phyloP scores from a whole-genome alignment of 2,329 filamentous ascomycete species.

The Apiospora hydei region DNA sequence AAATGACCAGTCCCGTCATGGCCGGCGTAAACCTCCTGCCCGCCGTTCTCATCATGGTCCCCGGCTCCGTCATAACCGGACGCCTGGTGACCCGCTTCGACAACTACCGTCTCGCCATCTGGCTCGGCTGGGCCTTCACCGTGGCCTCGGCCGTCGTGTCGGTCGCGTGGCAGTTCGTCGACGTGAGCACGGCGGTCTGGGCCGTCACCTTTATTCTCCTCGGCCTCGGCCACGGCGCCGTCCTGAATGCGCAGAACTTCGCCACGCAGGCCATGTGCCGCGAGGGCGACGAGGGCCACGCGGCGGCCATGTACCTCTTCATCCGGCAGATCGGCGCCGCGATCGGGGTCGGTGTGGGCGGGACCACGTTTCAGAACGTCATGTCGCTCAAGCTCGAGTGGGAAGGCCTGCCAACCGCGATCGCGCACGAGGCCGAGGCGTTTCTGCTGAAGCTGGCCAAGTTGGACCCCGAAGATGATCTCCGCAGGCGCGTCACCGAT shows the following conservation, averaged over 20 bases:
- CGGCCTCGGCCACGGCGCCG: constrained; percentile 46
- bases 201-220: constrained; percentile 45
- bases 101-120: constrained; percentile 48
- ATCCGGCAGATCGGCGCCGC: constrained; percentile 49
- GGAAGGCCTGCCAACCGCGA: constrained; percentile 39
- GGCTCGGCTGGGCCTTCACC: constrained; percentile 44
- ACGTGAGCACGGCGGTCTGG: constrained; percentile 41
- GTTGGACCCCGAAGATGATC: constrained; percentile 25
- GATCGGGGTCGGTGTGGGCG: constrained; percentile 49
- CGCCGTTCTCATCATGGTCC: constrained; percentile 41
- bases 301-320: constrained; percentile 51
- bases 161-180: constrained; percentile 33
- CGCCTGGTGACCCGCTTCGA: constrained; percentile 41
- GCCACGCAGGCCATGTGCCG: constrained; percentile 48
- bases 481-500: neutral
- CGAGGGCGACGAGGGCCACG: constrained; percentile 46
- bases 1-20: constrained; percentile 41
- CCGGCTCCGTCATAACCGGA: constrained; percentile 41
- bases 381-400: constrained; percentile 43
- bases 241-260: constrained; percentile 49
- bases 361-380: constrained; percentile 50
- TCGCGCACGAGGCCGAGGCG: constrained; percentile 38
- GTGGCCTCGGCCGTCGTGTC: constrained; percentile 30
- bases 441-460: constrained; percentile 34
- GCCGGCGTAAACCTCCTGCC: constrained; percentile 47